Percentiles rank a stretch among this genome's conserved stretches.
Conservation (phyloP, 768 basidiomycete species). For the Amyloporia xantha region DNA sequence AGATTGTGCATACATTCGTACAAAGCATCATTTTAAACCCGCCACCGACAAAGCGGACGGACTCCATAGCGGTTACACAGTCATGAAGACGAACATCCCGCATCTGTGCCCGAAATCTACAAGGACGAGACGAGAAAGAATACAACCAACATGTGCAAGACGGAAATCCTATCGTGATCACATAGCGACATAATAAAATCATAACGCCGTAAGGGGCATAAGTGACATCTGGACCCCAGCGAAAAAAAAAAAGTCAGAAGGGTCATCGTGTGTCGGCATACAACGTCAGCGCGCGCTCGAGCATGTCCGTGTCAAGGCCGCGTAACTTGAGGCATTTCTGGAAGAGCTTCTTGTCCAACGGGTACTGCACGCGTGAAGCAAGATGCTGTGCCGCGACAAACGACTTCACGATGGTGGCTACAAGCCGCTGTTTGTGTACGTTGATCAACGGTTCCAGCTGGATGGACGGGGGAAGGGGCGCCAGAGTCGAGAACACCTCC, state of each 20-base stretch:
- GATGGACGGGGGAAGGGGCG: conserved; percentile 68
- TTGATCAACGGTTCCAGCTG: conserved; percentile 83
- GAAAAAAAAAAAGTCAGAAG: too few species aligned
- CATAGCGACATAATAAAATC: background rate
- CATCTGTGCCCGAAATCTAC: background rate
- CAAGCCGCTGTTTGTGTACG: conserved; percentile 81
- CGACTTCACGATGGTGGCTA: conserved; percentile 74
- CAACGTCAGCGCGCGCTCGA: conserved; percentile 42
- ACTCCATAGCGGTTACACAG: background rate
- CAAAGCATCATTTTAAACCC: background rate
- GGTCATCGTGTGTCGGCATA: conserved; percentile 17
- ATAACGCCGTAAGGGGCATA: too few species aligned
- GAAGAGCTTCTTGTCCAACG: conserved; percentile 69
- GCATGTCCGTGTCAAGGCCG: conserved; percentile 49
- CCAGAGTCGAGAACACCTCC: conserved; percentile 70
- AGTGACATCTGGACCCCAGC: too few species aligned
- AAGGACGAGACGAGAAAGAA: background rate
- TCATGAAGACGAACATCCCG: background rate
- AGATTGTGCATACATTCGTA: background rate
- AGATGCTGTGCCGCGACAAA: conserved; percentile 80
- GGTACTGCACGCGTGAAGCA: conserved; percentile 63
- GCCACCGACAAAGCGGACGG: background rate
- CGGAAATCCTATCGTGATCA: background rate
- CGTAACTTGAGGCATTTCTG: conserved; percentile 68
- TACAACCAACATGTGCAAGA: background rate